Evolutionary conservation across 2,329 filamentous ascomycete genomes (phyloP).

Genomic region (Atkinsonella texensis): DNA sequence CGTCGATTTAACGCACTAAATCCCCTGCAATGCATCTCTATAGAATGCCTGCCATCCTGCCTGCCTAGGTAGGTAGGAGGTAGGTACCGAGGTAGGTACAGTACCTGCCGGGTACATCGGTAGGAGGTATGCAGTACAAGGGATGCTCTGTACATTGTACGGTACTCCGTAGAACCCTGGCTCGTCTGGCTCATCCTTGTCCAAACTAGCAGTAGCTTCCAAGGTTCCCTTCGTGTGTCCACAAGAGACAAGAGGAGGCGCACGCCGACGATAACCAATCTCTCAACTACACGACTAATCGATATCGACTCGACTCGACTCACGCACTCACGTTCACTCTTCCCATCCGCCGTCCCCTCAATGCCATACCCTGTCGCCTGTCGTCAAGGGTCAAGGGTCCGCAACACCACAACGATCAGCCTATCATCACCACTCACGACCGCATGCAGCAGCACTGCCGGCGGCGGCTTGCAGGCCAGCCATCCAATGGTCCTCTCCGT

Average conservation of each 20-base stretch:
- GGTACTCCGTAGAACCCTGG: not conserved
- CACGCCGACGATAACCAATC: not conserved
- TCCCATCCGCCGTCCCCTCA: not conserved
- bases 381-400: not conserved
- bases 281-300: no score
- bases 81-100: no score
- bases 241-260: not conserved
- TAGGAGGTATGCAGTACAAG: no score
- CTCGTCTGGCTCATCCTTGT: not conserved
- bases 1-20: no score
- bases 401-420: not conserved
- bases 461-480: constrained; percentile 8
- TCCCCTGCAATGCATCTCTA: no score
- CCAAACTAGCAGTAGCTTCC: not conserved
- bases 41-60: no score
- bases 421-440: constrained; percentile 7
- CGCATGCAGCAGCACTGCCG: constrained; percentile 7
- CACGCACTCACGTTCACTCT: not conserved
- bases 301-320: not conserved
- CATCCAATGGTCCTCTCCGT: constrained; percentile 9
- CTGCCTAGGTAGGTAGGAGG: no score
- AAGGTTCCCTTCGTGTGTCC: not conserved
- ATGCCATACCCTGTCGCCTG: constrained; percentile 1
- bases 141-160: no score
- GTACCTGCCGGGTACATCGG: no score